Evolutionary conservation across 2,329 filamentous ascomycete genomes (phyloP).

Genomic region (Fusarium coffeatum): DNA sequence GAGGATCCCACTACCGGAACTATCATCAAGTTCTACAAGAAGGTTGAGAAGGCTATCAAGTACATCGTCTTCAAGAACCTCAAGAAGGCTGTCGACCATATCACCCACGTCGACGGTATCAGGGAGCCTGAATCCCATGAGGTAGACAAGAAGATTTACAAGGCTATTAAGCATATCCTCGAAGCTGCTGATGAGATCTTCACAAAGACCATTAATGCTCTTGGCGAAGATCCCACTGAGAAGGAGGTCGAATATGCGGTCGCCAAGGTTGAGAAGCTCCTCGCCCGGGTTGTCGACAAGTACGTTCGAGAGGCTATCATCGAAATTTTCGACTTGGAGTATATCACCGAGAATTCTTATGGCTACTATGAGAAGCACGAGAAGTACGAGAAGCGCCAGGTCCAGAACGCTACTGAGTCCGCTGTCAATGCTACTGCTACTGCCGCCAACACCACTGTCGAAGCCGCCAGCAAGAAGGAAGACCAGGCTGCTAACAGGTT

Average conservation of each 20-base stretch:
- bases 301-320: constrained; percentile 21
- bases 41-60: constrained; percentile 18
- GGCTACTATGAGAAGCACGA: not conserved
- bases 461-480: not conserved
- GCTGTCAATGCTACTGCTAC: not conserved
- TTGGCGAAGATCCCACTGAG: constrained; percentile 7
- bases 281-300: constrained; percentile 20
- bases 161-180: not conserved
- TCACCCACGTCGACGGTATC: constrained; percentile 13
- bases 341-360: constrained; percentile 4
- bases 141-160: not conserved
- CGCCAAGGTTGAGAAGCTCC: constrained; percentile 14
- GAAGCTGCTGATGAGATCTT: constrained; percentile 15
- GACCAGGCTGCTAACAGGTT: not conserved
- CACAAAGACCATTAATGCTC: not conserved
- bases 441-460: not conserved
- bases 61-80: constrained; percentile 10
- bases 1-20: not conserved
- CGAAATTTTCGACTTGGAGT: constrained; percentile 14
- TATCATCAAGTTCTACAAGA: constrained; percentile 1
- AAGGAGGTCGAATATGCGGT: not conserved
- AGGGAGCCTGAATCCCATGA: not conserved
- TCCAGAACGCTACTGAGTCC: not conserved
- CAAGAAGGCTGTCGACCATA: constrained; percentile 3
- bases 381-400: not conserved